Base-by-base conservation (phyloP, 306 rosid genomes). In the Dicorynia guianensis region DNA sequence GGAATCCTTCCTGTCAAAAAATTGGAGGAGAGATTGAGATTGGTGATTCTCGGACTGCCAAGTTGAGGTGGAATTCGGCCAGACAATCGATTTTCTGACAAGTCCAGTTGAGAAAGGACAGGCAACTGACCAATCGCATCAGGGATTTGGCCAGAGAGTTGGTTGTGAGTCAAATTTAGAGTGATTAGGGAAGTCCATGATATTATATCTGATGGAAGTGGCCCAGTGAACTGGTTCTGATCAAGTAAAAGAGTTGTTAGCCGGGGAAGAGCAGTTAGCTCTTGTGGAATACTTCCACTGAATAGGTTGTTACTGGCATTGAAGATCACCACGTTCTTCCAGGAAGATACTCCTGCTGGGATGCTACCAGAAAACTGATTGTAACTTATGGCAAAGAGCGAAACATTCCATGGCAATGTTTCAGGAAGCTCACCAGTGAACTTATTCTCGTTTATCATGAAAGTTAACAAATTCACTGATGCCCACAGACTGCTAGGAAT, bases 1-100 rank as follows among this genome's bases (percentile, higher is more conserved):
- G 97, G 97, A 63, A 95, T 64, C n/a, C 47, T 81, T 30, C 97
- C 95, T 0, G 76, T 56, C 47, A 94, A 81, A 11, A 4, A 57
- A 82, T 94, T 90, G 36, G 82, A 84, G 20, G 87, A 84, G 9
- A 84, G 80, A 52, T 84, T 76, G 63, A 84, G 77, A 76, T 18
- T 10, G 56, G 52, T 77, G 72, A 72, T 34, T 53, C 5, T 77
- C 33, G 56, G 47, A 34, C 0, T 5, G 36, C 76, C 85, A 8
- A 76, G 42, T 47, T n/a, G 53, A 13, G 69, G 0, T 9, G 97
- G 97, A 82, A 95, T 62, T 69, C 72, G 20, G 43, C 97, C 97
- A 7, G 92, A 87, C 10, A 10, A 39, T 7, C 35, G 25, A 65
- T 65, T 86, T 34, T 73, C 80, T 7, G 89, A 89, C 15, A 89